Evolutionary conservation across 805 yeast species (phyloP).

Genomic region (Limtongia smithiae): DNA sequence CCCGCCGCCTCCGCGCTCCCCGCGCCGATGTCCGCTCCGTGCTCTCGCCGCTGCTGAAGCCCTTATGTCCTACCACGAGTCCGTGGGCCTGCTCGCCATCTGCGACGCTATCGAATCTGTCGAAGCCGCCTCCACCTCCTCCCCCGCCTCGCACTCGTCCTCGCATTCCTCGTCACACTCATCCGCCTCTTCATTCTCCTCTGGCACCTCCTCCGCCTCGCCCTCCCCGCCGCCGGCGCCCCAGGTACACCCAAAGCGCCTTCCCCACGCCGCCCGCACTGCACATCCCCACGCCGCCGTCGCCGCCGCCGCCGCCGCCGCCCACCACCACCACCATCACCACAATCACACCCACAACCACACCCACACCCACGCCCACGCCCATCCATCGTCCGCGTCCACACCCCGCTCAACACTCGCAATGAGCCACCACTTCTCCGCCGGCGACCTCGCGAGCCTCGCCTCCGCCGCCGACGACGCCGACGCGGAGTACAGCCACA

Average conservation of each 20-base stretch:
- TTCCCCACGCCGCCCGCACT: slow-evolving; percentile 1
- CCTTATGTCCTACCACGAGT: slow-evolving; percentile 39
- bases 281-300: not conserved
- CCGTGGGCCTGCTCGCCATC: slow-evolving; percentile 41
- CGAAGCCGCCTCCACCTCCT: slow-evolving; percentile 36
- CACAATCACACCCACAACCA: slow-evolving; percentile 3
- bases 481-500: not conserved
- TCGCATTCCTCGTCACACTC: slow-evolving; percentile 11
- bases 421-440: not conserved
- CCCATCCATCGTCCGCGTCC: slow-evolving; percentile 12
- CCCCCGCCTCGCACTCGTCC: slow-evolving; percentile 20
- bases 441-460: slow-evolving; percentile 11
- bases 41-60: not conserved
- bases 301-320: slow-evolving; percentile 3
- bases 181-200: slow-evolving; percentile 7
- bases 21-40: slow-evolving; percentile 9
- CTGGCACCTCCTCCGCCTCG: slow-evolving; percentile 5
- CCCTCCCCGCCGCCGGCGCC: slow-evolving; percentile 4
- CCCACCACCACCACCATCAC: slow-evolving; percentile 10
- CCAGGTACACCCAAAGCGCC: not conserved
- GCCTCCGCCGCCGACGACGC: slow-evolving; percentile 7
- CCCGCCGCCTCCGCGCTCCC: not conserved
- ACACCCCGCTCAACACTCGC: slow-evolving; percentile 14
- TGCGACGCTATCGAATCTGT: slow-evolving; percentile 42
- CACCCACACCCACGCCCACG: slow-evolving; percentile 1